Conservation (phyloP, 2,329 filamentous ascomycete genomes). For the Penicillium brasilianum region DNA sequence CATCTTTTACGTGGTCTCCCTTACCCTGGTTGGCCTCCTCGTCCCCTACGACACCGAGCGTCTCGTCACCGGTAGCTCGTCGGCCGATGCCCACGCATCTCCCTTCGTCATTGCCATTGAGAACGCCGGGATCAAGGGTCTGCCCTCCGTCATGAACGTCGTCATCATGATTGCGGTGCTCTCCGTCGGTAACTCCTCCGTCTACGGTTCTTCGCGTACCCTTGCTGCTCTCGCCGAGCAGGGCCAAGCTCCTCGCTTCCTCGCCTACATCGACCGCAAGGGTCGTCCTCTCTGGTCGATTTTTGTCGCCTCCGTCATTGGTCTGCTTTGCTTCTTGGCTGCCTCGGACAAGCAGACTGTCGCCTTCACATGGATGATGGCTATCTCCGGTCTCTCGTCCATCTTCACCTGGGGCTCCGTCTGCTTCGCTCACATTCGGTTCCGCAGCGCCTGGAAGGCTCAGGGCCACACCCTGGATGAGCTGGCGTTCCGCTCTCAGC, state of each 20-base stretch:
- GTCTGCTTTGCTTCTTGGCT: slow-evolving; percentile 78
- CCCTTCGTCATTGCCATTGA: slow-evolving; percentile 93
- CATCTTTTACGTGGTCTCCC: slow-evolving; percentile 84
- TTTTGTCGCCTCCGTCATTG: slow-evolving; percentile 66
- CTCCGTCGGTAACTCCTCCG: slow-evolving; percentile 87
- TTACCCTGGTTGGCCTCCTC: slow-evolving; percentile 79
- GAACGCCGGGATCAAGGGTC: slow-evolving; percentile 77
- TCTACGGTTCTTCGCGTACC: slow-evolving; percentile 90
- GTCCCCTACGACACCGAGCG: slow-evolving; percentile 72
- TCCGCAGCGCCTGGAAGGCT: slow-evolving; percentile 76
- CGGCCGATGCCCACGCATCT: slow-evolving; percentile 74
- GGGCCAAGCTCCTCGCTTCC: slow-evolving; percentile 75
- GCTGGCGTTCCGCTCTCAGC: slow-evolving; percentile 79
- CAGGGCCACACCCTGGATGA: slow-evolving; percentile 74
- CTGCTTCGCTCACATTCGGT: slow-evolving; percentile 89
- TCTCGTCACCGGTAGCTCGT: slow-evolving; percentile 63
- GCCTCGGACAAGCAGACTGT: slow-evolving; percentile 63
- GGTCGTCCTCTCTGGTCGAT: slow-evolving; percentile 82
- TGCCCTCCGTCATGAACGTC: slow-evolving; percentile 91
- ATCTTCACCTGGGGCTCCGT: slow-evolving; percentile 83
- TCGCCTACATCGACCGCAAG: slow-evolving; percentile 81
- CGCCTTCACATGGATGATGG: slow-evolving; percentile 80
- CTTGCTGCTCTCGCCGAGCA: slow-evolving; percentile 89
- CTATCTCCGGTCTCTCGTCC: slow-evolving; percentile 72
- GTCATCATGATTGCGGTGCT: slow-evolving; percentile 90